Evolutionary conservation across 2,329 filamentous ascomycete species (phyloP), one percentile per base, ranked within the genome.

Genomic region (Microcyclospora pomicola): DNA sequence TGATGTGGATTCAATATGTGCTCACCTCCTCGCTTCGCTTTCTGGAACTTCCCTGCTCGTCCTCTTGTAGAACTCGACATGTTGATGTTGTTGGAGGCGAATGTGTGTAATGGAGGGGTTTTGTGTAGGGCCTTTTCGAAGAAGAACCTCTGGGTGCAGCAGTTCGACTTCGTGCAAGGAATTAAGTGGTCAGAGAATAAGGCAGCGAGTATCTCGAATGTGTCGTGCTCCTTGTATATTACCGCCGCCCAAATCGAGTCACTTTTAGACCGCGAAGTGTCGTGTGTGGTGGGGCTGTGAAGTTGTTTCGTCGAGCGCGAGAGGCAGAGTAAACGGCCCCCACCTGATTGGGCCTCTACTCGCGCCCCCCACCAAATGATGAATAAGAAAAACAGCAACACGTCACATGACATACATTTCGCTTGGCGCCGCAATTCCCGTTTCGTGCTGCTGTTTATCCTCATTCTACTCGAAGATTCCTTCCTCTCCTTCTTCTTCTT

Each of bases 21-120:
- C 72, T 51, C 65, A 88, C 88, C 87, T 72, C 88, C 88, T 65
- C 88, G 75, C 51, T 84, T 86, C 50, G 81, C 85, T 69, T 95
- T 96, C 68, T 77, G 82, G 63, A 88, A 94, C 67, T 96, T 96
- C 64, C 87, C 85, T 54, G 82, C 86, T 58, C 87, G 82, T 51
- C 84, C 86, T 59, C 85, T 60, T 49, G 61, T 60, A 50, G 62
- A 61, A 43, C 49, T 54, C 43, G 79, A 67, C 60, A 71, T 71
- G 63, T 24, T 24, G 19, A 24, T 24, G 19, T 24, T 24, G 19
- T 4, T 24, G 7, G 19, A 24, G 19, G 7, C 5, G 19, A 7
- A 7, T 5, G 19, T 7, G 19, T 68, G 72, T 48, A 38, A 40
- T 41, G 33, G 36, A 30, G 35, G 33, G 37, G 34, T n/a, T n/a